Percentiles rank a stretch among this genome's conserved stretches.
Conservation (phyloP, 495 filamentous ascomycete genomes). For the Penicillium crystallinum region DNA sequence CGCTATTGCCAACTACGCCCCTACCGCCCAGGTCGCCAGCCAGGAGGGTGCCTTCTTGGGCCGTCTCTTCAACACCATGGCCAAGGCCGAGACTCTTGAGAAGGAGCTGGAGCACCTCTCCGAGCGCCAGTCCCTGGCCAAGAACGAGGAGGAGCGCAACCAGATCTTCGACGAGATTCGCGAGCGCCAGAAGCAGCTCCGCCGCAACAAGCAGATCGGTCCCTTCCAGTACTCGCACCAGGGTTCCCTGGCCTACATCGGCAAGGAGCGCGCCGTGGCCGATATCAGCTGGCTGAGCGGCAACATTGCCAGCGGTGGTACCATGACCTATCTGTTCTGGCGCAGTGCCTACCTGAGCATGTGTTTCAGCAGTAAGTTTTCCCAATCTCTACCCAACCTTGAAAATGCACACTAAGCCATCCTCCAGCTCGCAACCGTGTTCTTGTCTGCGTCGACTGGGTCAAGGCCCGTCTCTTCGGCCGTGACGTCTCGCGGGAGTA, state of each 20-base stretch:
- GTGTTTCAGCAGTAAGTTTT: slow-evolving; percentile 92
- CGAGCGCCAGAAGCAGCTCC: slow-evolving; percentile 74
- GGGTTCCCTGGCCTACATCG: slow-evolving; percentile 95
- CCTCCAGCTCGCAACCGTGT: slow-evolving; percentile 76
- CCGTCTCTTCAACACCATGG: slow-evolving; percentile 96
- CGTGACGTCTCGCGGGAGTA: slow-evolving; percentile 94
- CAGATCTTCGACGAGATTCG: slow-evolving; percentile 67
- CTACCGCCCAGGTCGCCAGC: slow-evolving; percentile 91
- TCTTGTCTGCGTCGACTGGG: slow-evolving; percentile 88
- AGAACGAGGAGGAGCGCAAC: slow-evolving; percentile 50
- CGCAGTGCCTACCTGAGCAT: slow-evolving; percentile 95
- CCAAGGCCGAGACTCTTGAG: slow-evolving; percentile 80
- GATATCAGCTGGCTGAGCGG: slow-evolving; percentile 97
- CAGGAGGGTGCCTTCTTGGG: slow-evolving; percentile 97
- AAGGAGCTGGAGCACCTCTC: slow-evolving; percentile 57
- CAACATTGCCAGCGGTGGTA: slow-evolving; percentile 83
- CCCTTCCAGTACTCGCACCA: slow-evolving; percentile 98
- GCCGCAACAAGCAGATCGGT: slow-evolving; percentile 85
- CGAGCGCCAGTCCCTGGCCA: slow-evolving; percentile 60
- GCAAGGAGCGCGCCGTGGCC: slow-evolving; percentile 93
- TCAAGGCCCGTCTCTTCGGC: slow-evolving; percentile 92
- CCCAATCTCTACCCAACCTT: neutral
- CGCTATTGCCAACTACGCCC: slow-evolving; percentile 92
- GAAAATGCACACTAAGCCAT: slow-evolving; percentile 12
- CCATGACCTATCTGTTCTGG: slow-evolving; percentile 90